Percentiles rank a stretch among this genome's conserved stretches.
Conservation (phyloP, 768 basidiomycete genomes). For the Tylopilus rubrobrunneus region DNA sequence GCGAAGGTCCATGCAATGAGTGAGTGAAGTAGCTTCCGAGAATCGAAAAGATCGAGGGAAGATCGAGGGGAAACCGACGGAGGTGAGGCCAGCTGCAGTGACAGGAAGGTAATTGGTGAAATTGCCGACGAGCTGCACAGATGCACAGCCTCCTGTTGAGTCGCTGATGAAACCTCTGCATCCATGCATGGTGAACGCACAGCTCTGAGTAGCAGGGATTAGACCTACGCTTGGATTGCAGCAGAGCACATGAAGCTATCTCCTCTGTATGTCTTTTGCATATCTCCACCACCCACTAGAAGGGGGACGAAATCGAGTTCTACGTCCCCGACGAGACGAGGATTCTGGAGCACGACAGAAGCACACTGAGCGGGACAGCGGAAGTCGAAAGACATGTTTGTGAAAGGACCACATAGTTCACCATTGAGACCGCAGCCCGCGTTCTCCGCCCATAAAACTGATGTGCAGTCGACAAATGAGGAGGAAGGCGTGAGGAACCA, state of each 20-base stretch:
- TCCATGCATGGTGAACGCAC: slow-evolving; percentile 7
- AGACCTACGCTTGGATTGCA: slow-evolving; percentile 71
- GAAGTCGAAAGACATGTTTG: slow-evolving; percentile 60
- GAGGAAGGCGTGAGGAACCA: slow-evolving; percentile 70
- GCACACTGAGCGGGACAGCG: slow-evolving; percentile 77
- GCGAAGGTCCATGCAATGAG: slow-evolving; percentile 70
- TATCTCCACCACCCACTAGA: slow-evolving; percentile 83
- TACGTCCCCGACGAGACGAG: slow-evolving; percentile 65
- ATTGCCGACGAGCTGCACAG: slow-evolving; percentile 64
- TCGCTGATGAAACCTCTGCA: slow-evolving; percentile 61
- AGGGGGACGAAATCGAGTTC: slow-evolving; percentile 67
- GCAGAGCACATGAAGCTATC: slow-evolving; percentile 85
- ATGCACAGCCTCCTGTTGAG: slow-evolving; percentile 71
- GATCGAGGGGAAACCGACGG: slow-evolving; percentile 67
- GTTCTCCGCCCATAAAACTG: slow-evolving; percentile 64
- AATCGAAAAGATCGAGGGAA: slow-evolving; percentile 74
- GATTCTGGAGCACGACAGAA: slow-evolving; percentile 63
- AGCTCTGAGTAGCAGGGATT: not conserved
- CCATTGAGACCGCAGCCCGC: slow-evolving; percentile 76
- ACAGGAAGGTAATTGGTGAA: slow-evolving; percentile 66
- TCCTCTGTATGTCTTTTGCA: slow-evolving; percentile 67
- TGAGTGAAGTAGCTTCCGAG: slow-evolving; percentile 41
- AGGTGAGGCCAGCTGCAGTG: slow-evolving; percentile 57
- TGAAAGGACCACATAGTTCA: slow-evolving; percentile 57
- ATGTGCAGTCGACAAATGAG: slow-evolving; percentile 46